A percentile compares a stretch with the other conserved stretches of the same genome.
These are phyloP conservation scores for Leptographium wingfieldii DNA, from an alignment of 2,329 filamentous ascomycete genomes.

Conservation along the genomic window DNA sequence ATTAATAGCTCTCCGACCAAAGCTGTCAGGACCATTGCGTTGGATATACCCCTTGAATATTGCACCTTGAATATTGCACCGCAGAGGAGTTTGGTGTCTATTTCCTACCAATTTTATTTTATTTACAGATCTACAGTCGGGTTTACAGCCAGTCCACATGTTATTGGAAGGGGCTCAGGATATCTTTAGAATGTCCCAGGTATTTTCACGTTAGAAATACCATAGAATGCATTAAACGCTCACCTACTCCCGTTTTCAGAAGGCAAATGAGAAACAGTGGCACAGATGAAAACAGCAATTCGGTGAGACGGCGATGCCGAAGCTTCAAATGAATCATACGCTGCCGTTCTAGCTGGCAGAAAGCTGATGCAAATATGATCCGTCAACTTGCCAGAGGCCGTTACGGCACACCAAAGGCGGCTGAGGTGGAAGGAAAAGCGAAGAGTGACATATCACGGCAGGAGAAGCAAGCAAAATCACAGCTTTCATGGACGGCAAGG, in stretches of 20 bases:
- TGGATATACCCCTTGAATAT: slow-evolving; percentile 1
- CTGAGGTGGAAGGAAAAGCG: not conserved
- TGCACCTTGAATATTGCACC: not conserved
- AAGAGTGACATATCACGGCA: not conserved
- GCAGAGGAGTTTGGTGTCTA: not conserved
- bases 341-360: not conserved
- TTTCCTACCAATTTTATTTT: too few relatives aligned
- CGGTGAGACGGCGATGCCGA: not conserved
- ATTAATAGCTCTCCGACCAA: not conserved
- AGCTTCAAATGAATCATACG: not conserved
- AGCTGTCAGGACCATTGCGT: not conserved
- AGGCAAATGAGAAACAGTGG: too few relatives aligned
- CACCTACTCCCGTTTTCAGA: not conserved
- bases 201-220: not conserved
- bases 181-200: not conserved
- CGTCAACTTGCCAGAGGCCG: not conserved
- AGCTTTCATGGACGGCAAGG: not conserved
- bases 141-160: not conserved
- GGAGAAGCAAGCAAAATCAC: not conserved
- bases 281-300: too few relatives aligned
- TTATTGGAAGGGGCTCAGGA: not conserved
- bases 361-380: not conserved
- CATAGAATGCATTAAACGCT: not conserved
- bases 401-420: not conserved
- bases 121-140: not conserved